phyloP scores from a whole-genome alignment of 768 basidiomycete genomes.

The Panellus pusillus region DNA sequence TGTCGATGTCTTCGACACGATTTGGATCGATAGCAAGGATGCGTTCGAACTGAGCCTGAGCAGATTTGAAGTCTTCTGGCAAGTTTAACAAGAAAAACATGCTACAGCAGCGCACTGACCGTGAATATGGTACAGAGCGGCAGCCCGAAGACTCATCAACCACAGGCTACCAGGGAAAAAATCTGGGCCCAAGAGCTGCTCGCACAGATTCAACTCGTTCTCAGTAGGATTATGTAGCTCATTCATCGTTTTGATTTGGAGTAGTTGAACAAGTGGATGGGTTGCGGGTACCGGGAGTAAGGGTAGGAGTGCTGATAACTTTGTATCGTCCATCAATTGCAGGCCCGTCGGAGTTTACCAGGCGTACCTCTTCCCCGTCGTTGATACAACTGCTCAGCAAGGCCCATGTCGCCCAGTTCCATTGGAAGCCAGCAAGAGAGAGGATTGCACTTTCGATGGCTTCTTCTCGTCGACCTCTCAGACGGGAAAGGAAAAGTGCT shows the following conservation, averaged over 20 bases:
- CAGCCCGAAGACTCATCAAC: slow-evolving; percentile 83
- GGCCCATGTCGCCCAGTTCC: slow-evolving; percentile 96
- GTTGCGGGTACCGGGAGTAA: slow-evolving; percentile 45
- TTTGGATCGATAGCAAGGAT: slow-evolving; percentile 81
- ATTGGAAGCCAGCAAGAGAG: slow-evolving; percentile 77
- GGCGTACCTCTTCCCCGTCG: slow-evolving; percentile 79
- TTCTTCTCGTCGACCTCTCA: slow-evolving; percentile 71
- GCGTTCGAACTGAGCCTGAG: slow-evolving; percentile 82
- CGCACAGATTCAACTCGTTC: slow-evolving; percentile 77
- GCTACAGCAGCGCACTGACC: slow-evolving; percentile 48
- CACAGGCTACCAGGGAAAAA: slow-evolving; percentile 83
- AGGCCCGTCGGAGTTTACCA: slow-evolving; percentile 6
- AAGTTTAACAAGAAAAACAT: slow-evolving; percentile 6
- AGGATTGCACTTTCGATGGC: slow-evolving; percentile 79
- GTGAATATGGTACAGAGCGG: slow-evolving; percentile 86
- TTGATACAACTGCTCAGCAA: slow-evolving; percentile 77
- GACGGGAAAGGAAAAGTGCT: slow-evolving; percentile 76
- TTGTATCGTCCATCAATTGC: slow-evolving; percentile 17
- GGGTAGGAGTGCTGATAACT: slow-evolving; percentile 51
- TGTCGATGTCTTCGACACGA: slow-evolving; percentile 92
- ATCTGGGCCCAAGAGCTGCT: slow-evolving; percentile 68
- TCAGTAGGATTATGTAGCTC: slow-evolving; percentile 90
- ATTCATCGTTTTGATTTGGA: slow-evolving; percentile 87
- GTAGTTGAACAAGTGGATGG: slow-evolving; percentile 59
- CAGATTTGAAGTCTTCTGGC: slow-evolving; percentile 77